Percentiles rank a stretch among this genome's conserved stretches.
phyloP scores from a whole-genome alignment of 192 early-diverging fungal species.

The Entomortierella beljakovae region DNA sequence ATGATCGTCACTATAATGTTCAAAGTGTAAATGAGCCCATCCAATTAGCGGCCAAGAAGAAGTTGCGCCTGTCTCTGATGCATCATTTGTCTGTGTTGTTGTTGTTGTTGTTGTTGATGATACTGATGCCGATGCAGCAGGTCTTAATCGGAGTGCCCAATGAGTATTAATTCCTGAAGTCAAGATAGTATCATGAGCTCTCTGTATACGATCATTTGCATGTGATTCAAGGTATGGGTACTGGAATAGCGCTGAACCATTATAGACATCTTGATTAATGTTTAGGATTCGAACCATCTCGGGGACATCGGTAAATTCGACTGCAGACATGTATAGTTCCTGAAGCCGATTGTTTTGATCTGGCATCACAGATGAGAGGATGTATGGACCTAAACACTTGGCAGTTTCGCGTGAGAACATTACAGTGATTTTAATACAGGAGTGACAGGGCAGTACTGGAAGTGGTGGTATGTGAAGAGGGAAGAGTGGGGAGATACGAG shows the following conservation, averaged over 20 bases:
- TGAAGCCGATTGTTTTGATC: background rate
- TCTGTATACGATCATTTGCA: slow-evolving; percentile 27
- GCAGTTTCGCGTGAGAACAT: slow-evolving; percentile 25
- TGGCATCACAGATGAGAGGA: background rate
- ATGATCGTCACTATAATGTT: background rate
- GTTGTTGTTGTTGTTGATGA: too few species aligned
- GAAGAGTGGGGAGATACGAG: too few species aligned
- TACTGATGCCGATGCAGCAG: too few species aligned
- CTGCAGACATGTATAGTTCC: slow-evolving; percentile 24
- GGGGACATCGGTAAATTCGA: slow-evolving; percentile 35
- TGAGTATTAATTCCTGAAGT: slow-evolving; percentile 35
- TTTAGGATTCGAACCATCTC: slow-evolving; percentile 48
- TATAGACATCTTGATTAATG: slow-evolving; percentile 38
- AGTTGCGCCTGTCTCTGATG: background rate
- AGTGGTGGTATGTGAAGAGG: too few species aligned
- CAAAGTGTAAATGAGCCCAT: slow-evolving; percentile 31
- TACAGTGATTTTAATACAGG: too few species aligned
- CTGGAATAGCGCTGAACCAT: slow-evolving; percentile 32
- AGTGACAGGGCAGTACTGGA: too few species aligned
- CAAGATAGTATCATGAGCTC: slow-evolving; percentile 7
- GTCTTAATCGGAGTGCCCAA: slow-evolving; percentile 24
- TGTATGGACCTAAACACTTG: slow-evolving; percentile 30
- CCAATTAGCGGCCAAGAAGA: slow-evolving; percentile 26
- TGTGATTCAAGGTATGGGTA: slow-evolving; percentile 48
- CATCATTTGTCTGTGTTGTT: too few species aligned